Evolutionary conservation across 2,329 filamentous ascomycete genomes (phyloP).

Genomic region (Fusarium decemcellulare): DNA sequence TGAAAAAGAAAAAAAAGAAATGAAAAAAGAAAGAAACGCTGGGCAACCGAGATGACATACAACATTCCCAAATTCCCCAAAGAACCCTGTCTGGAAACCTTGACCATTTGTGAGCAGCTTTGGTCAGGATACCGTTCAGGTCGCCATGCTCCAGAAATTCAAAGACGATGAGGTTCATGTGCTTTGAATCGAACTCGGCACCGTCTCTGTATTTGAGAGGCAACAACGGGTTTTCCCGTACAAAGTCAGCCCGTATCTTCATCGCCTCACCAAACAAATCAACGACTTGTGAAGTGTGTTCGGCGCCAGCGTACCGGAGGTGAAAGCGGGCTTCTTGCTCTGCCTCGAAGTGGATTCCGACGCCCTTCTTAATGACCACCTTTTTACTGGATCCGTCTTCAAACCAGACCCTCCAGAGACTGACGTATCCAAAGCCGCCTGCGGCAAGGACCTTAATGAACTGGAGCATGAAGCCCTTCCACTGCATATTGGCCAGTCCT

Average conservation of each 20-base stretch:
- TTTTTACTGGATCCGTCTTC: slow-evolving; percentile 36
- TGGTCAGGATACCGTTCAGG: slow-evolving; percentile 35
- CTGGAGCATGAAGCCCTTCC: slow-evolving; percentile 40
- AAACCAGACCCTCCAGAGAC: slow-evolving; percentile 42
- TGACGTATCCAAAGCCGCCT: slow-evolving; percentile 46
- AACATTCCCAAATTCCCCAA: slow-evolving; percentile 50
- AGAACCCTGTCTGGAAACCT: slow-evolving; percentile 39
- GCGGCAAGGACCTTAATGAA: slow-evolving; percentile 46
- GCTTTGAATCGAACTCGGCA: background rate
- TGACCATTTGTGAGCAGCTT: background rate
- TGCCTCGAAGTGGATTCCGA: slow-evolving; percentile 11
- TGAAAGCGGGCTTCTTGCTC: slow-evolving; percentile 42
- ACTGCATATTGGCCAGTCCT: slow-evolving; percentile 4
- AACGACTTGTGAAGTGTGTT: slow-evolving; percentile 47
- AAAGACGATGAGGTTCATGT: slow-evolving; percentile 38
- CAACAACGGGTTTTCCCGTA: background rate
- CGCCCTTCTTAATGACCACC: slow-evolving; percentile 47
- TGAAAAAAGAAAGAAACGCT: background rate
- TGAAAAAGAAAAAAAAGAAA: background rate
- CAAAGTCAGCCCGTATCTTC: slow-evolving; percentile 18
- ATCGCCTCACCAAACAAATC: slow-evolving; percentile 37
- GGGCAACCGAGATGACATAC: slow-evolving; percentile 35
- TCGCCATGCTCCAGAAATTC: slow-evolving; percentile 47
- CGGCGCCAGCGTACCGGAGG: slow-evolving; percentile 44
- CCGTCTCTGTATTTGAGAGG: slow-evolving; percentile 3